Conservation (phyloP, 352 stramenopile species). For the Phytophthora colocasiae region DNA sequence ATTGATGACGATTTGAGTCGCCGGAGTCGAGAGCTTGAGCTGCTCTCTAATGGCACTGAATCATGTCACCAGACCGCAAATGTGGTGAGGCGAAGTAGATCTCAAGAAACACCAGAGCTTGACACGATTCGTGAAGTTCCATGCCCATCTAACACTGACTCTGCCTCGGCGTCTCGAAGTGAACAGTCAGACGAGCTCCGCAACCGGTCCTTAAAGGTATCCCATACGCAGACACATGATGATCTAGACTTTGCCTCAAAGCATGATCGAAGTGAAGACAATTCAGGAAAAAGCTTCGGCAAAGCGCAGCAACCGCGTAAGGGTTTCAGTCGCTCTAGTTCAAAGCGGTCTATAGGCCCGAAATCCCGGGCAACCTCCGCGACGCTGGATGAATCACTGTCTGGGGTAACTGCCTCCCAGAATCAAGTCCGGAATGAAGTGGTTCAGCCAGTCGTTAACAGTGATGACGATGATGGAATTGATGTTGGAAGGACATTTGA, state of each 20-base stretch:
- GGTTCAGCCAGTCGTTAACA: not conserved
- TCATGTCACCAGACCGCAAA: constrained; percentile 16
- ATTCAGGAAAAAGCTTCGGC: not conserved
- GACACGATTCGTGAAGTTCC: constrained; percentile 49
- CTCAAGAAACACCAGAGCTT: constrained; percentile 41
- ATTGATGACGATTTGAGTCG: constrained; percentile 41
- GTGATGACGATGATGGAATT: constrained; percentile 2
- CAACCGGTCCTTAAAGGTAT: not conserved
- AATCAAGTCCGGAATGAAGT: constrained; percentile 29
- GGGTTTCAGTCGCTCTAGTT: constrained; percentile 7
- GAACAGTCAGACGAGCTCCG: constrained; percentile 9
- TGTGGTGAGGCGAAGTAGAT: constrained; percentile 26
- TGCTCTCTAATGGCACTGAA: constrained; percentile 27
- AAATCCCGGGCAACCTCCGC: constrained; percentile 17
- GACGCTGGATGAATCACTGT: constrained; percentile 29
- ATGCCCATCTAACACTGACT: constrained; percentile 22
- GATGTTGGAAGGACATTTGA: not conserved
- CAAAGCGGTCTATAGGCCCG: constrained; percentile 6
- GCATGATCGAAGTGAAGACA: not conserved
- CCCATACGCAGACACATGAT: constrained; percentile 1
- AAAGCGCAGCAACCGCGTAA: constrained; percentile 11
- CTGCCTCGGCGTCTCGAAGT: constrained; percentile 17
- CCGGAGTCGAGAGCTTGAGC: constrained; percentile 32
- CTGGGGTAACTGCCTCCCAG: constrained; percentile 25
- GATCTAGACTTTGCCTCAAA: not conserved